A percentile compares a stretch with the other conserved stretches of the same genome.
phyloP scores from a whole-genome alignment of 768 basidiomycete genomes.

The Hericium rajendrae region DNA sequence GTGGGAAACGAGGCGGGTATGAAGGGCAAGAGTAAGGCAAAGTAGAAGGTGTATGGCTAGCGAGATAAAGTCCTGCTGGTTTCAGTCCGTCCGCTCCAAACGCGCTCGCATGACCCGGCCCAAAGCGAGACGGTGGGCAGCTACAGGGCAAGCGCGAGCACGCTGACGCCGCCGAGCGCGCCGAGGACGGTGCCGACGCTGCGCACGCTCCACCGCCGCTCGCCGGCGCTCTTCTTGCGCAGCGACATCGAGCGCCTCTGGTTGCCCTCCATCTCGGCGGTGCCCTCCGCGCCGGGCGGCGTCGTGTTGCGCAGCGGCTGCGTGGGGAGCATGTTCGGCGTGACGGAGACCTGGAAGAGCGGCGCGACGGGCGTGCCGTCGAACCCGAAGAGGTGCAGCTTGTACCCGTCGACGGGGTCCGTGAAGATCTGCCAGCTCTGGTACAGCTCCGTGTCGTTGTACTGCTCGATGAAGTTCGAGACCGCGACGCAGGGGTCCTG shows the following conservation, averaged over 20 bases:
- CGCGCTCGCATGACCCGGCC: no score
- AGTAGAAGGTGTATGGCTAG: no score
- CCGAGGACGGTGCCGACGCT: conserved; percentile 3
- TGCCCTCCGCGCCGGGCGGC: neutral
- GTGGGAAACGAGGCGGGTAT: no score
- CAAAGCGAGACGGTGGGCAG: no score
- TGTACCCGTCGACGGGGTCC: conserved; percentile 51
- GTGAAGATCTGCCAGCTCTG: conserved; percentile 59
- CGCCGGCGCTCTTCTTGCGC: neutral
- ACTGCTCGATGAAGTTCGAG: conserved; percentile 80
- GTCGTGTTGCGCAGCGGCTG: conserved; percentile 44
- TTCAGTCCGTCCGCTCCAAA: no score
- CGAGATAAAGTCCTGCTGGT: no score
- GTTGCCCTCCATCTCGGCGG: neutral
- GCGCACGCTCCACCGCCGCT: neutral
- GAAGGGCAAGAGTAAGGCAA: no score
- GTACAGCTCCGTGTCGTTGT: conserved; percentile 69
- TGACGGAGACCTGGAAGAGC: conserved; percentile 50
- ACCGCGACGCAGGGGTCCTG: conserved; percentile 88
- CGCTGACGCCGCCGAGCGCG: neutral
- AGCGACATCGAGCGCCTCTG: neutral
- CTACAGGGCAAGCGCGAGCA: neutral
- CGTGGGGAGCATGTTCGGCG: conserved; percentile 85
- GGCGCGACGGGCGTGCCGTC: conserved; percentile 75
- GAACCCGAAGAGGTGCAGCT: conserved; percentile 68